Evolutionary conservation across 208 protist genomes (phyloP).

Genomic region (Blastocrithidia nonstop): DNA sequence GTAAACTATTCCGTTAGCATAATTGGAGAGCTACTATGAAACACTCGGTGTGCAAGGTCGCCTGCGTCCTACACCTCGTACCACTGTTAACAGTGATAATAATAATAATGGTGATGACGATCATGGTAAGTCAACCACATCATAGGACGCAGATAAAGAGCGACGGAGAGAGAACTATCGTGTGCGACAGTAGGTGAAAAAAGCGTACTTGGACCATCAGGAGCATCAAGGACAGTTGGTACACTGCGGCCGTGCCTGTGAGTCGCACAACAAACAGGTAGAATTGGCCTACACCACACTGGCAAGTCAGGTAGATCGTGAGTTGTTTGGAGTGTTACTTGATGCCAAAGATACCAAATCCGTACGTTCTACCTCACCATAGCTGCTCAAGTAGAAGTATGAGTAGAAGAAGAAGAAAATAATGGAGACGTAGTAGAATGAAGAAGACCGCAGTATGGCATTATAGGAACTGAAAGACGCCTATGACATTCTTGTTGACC

Average conservation of each 20-base stretch:
- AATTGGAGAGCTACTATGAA: conserved; percentile 61
- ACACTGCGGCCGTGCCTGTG: conserved; percentile 52
- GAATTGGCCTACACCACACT: conserved; percentile 69
- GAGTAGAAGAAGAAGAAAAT: conserved; percentile 54
- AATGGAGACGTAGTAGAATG: conserved; percentile 36
- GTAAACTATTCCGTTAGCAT: conserved; percentile 5
- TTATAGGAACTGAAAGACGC: conserved; percentile 75
- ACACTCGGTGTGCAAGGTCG: conserved; percentile 45
- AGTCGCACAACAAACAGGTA: conserved; percentile 61
- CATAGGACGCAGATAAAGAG: conserved; percentile 35
- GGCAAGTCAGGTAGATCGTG: conserved; percentile 65
- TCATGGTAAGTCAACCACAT: not conserved
- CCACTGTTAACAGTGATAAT: not conserved
- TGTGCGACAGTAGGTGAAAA: conserved; percentile 50
- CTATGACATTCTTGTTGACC: conserved; percentile 72
- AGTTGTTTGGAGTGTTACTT: conserved; percentile 70
- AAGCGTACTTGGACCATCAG: conserved; percentile 43
- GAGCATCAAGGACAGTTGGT: conserved; percentile 62
- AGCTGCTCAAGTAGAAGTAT: conserved; percentile 52
- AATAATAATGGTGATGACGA: conserved; percentile 1
- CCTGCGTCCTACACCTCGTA: conserved; percentile 9
- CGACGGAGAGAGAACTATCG: conserved; percentile 62
- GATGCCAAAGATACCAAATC: conserved; percentile 64
- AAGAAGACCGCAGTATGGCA: conserved; percentile 63
- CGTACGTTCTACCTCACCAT: conserved; percentile 18